Evolutionary conservation across 768 basidiomycete species (phyloP).

Genomic region (Mycena rosella): DNA sequence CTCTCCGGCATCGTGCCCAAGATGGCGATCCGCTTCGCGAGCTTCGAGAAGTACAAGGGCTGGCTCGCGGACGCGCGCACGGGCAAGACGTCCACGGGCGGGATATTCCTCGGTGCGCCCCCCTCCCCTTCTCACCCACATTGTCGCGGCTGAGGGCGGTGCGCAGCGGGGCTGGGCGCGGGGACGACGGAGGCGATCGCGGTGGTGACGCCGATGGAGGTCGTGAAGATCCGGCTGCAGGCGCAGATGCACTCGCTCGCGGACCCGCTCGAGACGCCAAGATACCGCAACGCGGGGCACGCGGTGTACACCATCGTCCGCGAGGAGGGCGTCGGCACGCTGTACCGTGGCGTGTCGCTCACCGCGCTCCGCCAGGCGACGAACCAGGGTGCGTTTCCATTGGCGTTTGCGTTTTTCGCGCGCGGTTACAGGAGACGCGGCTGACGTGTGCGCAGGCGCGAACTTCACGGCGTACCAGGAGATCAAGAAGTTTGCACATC

Average conservation of each 20-base stretch:
- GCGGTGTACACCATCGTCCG: constrained; percentile 94
- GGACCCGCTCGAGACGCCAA: constrained; percentile 92
- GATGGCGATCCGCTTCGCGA: constrained; percentile 99
- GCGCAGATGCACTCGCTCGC: constrained; percentile 98
- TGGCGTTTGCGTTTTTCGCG: too few species aligned
- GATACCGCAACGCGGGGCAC: constrained; percentile 97
- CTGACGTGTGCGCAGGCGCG: constrained; percentile 64
- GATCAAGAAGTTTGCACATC: constrained; percentile 86
- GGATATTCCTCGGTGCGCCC: constrained; percentile 77
- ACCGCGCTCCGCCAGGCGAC: constrained; percentile 97
- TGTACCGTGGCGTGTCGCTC: constrained; percentile 94
- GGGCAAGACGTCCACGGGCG: constrained; percentile 83
- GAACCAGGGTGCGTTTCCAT: constrained; percentile 81
- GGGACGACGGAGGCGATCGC: constrained; percentile 95
- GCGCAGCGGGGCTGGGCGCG: constrained; percentile 83
- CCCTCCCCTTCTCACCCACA: too few species aligned
- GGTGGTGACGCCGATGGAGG: constrained; percentile 99
- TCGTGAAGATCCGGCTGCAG: constrained; percentile 98
- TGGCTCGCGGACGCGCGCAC: constrained; percentile 82
- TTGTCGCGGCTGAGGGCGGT: constrained; percentile 45
- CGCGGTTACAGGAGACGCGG: too few species aligned
- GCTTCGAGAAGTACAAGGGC: constrained; percentile 95
- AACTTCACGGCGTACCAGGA: constrained; percentile 99
- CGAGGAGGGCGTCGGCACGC: constrained; percentile 87
- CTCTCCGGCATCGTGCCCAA: constrained; percentile 98